These are phyloP conservation scores for Leucocoprinus birnbaumii DNA, from an alignment of 768 basidiomycete genomes.

Conservation along the genomic window DNA sequence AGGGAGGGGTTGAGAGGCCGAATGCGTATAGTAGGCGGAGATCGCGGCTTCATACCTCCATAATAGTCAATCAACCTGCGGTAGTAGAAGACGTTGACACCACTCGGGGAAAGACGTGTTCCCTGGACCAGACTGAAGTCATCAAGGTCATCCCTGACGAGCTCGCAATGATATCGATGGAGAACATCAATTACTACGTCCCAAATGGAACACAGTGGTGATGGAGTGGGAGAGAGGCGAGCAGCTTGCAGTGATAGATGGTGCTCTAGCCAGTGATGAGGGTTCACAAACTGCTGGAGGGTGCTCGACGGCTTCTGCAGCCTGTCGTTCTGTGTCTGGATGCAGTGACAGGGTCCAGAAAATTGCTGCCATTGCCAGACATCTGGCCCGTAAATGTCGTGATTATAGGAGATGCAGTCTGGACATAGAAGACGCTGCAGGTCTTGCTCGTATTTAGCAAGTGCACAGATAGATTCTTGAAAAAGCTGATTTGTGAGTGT, in stretches of 20 bases:
- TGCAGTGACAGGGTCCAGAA: constrained; percentile 46
- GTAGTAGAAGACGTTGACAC: constrained; percentile 6
- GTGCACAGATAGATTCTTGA: constrained; percentile 37
- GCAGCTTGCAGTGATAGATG: constrained; percentile 38
- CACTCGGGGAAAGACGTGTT: neutral
- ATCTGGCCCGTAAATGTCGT: constrained; percentile 50
- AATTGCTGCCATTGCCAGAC: constrained; percentile 55
- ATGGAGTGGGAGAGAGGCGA: constrained; percentile 22
- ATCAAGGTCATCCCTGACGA: constrained; percentile 17
- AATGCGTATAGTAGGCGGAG: neutral
- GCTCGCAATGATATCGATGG: constrained; percentile 40
- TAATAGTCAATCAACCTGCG: constrained; percentile 6
- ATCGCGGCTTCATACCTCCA: neutral
- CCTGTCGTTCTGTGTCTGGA: constrained; percentile 14
- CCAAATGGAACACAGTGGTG: constrained; percentile 35
- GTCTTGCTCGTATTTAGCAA: constrained; percentile 37
- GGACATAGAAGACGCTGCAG: constrained; percentile 41
- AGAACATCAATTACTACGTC: constrained; percentile 37
- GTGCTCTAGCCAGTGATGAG: constrained; percentile 42
- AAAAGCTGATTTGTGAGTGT: constrained; percentile 39
- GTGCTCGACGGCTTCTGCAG: constrained; percentile 9
- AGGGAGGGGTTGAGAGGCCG: constrained; percentile 3
- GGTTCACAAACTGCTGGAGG: constrained; percentile 30
- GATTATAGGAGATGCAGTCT: constrained; percentile 48
- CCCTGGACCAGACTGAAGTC: constrained; percentile 3